Percentiles rank a stretch among this genome's conserved stretches.
Conservation (phyloP, 148 eudicot genomes). For the Camellia japonica region DNA sequence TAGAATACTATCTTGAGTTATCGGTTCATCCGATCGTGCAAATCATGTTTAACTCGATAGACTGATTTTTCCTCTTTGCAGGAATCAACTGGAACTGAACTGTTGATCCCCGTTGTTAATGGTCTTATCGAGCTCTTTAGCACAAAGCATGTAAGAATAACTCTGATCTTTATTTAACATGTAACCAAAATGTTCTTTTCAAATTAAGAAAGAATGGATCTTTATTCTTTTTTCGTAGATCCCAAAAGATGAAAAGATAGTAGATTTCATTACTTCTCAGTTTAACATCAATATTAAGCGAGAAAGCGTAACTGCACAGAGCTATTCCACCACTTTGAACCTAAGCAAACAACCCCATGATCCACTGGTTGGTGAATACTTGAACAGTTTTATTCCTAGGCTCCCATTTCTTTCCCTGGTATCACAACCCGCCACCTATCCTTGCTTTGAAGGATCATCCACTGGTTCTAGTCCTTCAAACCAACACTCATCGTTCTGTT, state of each 20-base stretch:
- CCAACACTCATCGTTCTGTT: constrained; percentile 34
- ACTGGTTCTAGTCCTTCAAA: constrained; percentile 49
- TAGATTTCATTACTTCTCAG: constrained; percentile 40
- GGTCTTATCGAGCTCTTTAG: constrained; percentile 83
- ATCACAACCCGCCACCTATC: constrained; percentile 21
- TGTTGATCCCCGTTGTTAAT: constrained; percentile 71
- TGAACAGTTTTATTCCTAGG: constrained; percentile 18
- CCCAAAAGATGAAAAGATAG: constrained; percentile 48
- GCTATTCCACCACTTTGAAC: constrained; percentile 18
- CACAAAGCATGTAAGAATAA: constrained; percentile 51
- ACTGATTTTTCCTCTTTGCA: constrained; percentile 20
- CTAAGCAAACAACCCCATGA: constrained; percentile 21
- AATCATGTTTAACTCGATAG: background rate
- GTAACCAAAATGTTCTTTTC: background rate
- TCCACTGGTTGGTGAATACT: constrained; percentile 13
- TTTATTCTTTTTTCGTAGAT: constrained; percentile 33
- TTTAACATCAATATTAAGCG: constrained; percentile 25
- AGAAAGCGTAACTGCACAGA: constrained; percentile 27
- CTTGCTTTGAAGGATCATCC: constrained; percentile 49
- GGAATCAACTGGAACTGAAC: constrained; percentile 56
- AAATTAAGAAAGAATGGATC: background rate
- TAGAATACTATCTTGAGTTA: background rate
- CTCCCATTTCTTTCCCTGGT: constrained; percentile 16
- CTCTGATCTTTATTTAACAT: background rate
- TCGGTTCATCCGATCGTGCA: background rate